phyloP scores from a whole-genome alignment of 306 rosid species.

The Rubus parviflorus region DNA sequence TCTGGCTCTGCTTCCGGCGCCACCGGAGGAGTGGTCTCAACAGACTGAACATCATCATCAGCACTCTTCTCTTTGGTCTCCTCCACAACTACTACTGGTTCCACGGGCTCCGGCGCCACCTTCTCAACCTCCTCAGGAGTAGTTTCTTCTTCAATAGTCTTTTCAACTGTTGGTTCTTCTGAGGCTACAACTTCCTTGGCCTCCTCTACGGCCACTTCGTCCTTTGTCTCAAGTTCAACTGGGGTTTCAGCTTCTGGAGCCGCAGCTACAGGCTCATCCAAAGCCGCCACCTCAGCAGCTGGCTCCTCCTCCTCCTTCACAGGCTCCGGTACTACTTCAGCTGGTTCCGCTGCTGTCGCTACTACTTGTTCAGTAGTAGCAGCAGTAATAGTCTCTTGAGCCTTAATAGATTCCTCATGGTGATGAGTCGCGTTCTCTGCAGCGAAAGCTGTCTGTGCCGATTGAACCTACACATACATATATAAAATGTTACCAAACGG shows the following conservation, averaged over 20 bases:
- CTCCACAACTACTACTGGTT: slow-evolving; percentile 29
- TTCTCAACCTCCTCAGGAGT: slow-evolving; percentile 24
- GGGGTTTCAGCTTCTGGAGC: slow-evolving; percentile 32
- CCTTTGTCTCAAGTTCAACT: slow-evolving; percentile 40
- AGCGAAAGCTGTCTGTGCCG: slow-evolving; percentile 51
- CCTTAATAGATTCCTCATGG: slow-evolving; percentile 39
- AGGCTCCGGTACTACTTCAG: slow-evolving; percentile 10
- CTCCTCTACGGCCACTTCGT: slow-evolving; percentile 17
- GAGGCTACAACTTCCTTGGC: slow-evolving; percentile 23
- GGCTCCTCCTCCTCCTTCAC: slow-evolving; percentile 25
- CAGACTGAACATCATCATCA: slow-evolving; percentile 3
- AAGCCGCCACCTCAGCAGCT: slow-evolving; percentile 17
- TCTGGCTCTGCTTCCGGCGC: slow-evolving; percentile 22
- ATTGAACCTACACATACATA: slow-evolving; percentile 45
- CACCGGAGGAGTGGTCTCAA: slow-evolving; percentile 20
- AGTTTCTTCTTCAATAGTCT: neutral
- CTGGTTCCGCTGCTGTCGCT: slow-evolving; percentile 23
- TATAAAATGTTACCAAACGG: neutral
- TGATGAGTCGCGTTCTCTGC: slow-evolving; percentile 32
- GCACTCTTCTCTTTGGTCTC: slow-evolving; percentile 36
- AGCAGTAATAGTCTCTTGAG: slow-evolving; percentile 28
- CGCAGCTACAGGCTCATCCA: neutral
- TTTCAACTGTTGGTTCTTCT: slow-evolving; percentile 25
- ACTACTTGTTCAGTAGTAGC: slow-evolving; percentile 28
- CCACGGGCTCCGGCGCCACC: neutral